Evolutionary conservation across 2,329 filamentous ascomycete species (phyloP).

Genomic region (Thelonectria discophora): DNA sequence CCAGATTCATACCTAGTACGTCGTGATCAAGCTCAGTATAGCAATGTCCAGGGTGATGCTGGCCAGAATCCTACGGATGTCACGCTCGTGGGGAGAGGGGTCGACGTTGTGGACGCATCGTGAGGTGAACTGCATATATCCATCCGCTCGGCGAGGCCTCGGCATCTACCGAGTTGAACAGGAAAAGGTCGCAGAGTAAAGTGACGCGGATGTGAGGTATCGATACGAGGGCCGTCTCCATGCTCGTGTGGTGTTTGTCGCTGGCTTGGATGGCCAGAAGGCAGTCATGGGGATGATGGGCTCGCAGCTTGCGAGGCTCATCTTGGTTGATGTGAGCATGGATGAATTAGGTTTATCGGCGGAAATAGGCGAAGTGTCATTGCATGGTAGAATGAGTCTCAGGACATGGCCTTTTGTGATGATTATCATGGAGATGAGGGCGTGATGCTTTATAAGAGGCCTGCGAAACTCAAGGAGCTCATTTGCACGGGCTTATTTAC

Average conservation of each 20-base stretch:
- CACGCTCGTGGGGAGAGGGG: conserved; percentile 75
- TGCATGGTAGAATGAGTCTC: conserved; percentile 80
- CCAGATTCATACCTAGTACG: conserved; percentile 72
- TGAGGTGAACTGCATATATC: conserved; percentile 78
- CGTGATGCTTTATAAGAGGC: conserved; percentile 72
- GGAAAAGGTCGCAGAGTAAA: conserved; percentile 76
- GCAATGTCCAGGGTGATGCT: conserved; percentile 76
- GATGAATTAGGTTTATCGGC: neutral
- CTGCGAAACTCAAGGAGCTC: conserved; percentile 75
- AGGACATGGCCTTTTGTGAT: conserved; percentile 69
- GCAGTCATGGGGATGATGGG: conserved; percentile 54
- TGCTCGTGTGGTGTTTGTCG: conserved; percentile 35
- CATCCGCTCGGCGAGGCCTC: conserved; percentile 82
- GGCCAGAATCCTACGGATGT: conserved; percentile 84
- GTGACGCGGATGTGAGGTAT: conserved; percentile 61
- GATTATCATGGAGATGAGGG: conserved; percentile 75
- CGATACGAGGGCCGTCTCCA: conserved; percentile 50
- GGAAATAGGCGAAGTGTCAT: conserved; percentile 60
- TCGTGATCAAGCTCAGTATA: conserved; percentile 77
- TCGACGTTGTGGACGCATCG: conserved; percentile 77
- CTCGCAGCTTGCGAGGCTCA: conserved; percentile 27
- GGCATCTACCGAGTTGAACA: conserved; percentile 79
- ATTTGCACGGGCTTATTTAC: conserved; percentile 74
- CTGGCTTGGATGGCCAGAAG: conserved; percentile 63
- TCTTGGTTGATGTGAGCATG: conserved; percentile 4